These are phyloP conservation scores for Suillus subalutaceus DNA, from an alignment of 768 basidiomycete species.

Conservation along the genomic window DNA sequence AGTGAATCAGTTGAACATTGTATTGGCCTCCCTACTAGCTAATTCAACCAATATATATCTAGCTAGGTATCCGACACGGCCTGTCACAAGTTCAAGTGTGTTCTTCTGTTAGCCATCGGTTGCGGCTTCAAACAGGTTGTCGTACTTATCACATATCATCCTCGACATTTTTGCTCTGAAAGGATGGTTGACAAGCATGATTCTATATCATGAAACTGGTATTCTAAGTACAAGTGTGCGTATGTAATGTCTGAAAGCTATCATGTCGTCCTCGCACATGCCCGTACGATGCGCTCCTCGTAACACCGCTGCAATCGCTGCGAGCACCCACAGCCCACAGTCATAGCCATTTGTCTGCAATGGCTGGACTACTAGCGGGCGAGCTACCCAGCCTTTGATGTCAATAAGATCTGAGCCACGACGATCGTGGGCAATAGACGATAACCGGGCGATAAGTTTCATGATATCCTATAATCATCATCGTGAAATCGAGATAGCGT, in stretches of 20 bases:
- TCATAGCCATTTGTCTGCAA: conserved; percentile 6
- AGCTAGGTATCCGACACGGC: too few species aligned
- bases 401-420: conserved; percentile 5
- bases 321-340: conserved; percentile 9
- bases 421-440: not conserved
- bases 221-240: not conserved
- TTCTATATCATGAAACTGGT: too few species aligned
- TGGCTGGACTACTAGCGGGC: not conserved
- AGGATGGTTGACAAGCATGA: too few species aligned
- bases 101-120: too few species aligned
- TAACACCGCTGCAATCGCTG: not conserved
- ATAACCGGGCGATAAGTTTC: conserved; percentile 3
- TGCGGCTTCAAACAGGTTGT: too few species aligned
- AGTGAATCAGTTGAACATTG: too few species aligned
- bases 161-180: too few species aligned
- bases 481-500: not conserved
- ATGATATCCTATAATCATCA: too few species aligned
- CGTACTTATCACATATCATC: too few species aligned
- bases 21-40: too few species aligned
- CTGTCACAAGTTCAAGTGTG: too few species aligned
- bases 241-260: conserved; percentile 14
- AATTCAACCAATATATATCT: too few species aligned
- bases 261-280: conserved; percentile 19
- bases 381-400: conserved; percentile 9
- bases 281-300: conserved; percentile 7